These are phyloP conservation scores for Lithohypha guttulata DNA, from an alignment of 2,329 filamentous ascomycete genomes.

Conservation along the genomic window DNA sequence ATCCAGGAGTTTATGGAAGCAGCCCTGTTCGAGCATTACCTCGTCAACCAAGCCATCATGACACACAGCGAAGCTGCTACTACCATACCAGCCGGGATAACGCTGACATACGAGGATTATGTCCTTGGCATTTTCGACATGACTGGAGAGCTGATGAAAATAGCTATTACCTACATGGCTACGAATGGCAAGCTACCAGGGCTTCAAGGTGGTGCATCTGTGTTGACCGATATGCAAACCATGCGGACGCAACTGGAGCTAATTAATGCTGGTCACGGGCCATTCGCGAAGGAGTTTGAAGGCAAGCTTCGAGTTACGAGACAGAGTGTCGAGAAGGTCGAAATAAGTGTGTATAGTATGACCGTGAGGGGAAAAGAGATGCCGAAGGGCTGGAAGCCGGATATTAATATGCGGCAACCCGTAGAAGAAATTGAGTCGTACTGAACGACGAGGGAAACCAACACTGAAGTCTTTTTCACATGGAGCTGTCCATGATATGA, in stretches of 20 bases:
- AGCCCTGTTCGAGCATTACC: conserved; percentile 77
- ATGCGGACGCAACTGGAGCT: conserved; percentile 68
- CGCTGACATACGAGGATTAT: conserved; percentile 72
- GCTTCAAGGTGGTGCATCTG: conserved; percentile 42
- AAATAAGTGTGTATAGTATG: conserved; percentile 78
- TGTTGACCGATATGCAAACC: conserved; percentile 70
- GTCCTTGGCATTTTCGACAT: conserved; percentile 85
- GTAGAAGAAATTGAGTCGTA: conserved; percentile 26
- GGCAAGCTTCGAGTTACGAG: conserved; percentile 82
- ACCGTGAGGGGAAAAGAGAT: conserved; percentile 78
- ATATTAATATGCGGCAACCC: conserved; percentile 25
- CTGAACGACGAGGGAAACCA: too few relatives aligned
- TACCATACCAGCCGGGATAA: conserved; percentile 40
- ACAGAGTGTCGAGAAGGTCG: conserved; percentile 85
- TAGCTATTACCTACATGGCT: conserved; percentile 79
- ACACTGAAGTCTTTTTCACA: not conserved
- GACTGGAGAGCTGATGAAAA: conserved; percentile 93
- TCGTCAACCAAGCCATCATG: conserved; percentile 65
- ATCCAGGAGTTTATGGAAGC: conserved; percentile 94
- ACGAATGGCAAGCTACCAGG: conserved; percentile 45
- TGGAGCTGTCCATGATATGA: conserved; percentile 9
- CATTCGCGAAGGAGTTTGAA: conserved; percentile 51
- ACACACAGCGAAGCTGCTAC: conserved; percentile 49
- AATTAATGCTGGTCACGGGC: conserved; percentile 46
- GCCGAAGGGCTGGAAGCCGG: conserved; percentile 80